phyloP scores from a whole-genome alignment of 2,329 filamentous ascomycete genomes.

The Chrysoporthe puriensis region DNA sequence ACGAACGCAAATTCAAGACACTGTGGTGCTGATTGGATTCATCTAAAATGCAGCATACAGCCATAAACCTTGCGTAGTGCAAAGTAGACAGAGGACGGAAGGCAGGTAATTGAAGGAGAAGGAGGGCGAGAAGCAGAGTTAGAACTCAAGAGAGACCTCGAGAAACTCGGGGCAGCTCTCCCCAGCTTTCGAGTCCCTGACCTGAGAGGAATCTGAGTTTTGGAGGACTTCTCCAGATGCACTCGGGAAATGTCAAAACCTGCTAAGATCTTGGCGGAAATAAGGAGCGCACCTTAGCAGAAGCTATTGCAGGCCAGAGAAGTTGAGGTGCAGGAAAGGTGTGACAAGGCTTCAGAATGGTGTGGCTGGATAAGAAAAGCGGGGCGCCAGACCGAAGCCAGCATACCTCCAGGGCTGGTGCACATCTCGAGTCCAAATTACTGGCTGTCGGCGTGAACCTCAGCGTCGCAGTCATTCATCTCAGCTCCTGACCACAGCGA shows the following conservation, averaged over 20 bases:
- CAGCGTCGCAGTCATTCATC: not conserved
- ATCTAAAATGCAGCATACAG: not conserved
- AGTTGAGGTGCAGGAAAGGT: conserved; percentile 17
- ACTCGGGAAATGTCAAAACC: conserved; percentile 22
- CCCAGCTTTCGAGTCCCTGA: not conserved
- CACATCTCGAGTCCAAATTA: not conserved
- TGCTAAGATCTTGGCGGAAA: conserved; percentile 11
- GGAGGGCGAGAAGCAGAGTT: not conserved
- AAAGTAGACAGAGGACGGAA: not conserved
- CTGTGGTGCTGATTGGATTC: not conserved
- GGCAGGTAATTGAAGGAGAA: conserved; percentile 1
- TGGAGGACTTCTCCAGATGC: conserved; percentile 11
- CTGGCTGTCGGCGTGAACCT: not conserved
- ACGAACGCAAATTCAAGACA: not conserved
- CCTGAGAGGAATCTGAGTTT: not conserved
- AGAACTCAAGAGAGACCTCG: not conserved
- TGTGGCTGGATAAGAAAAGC: conserved; percentile 26
- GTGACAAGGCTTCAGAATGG: conserved; percentile 16
- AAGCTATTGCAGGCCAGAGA: conserved; percentile 19
- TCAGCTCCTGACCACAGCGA: not conserved
- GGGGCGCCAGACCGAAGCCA: conserved; percentile 3
- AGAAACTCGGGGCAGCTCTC: not conserved
- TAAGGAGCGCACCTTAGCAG: conserved; percentile 12
- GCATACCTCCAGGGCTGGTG: not conserved
- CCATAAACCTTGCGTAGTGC: not conserved